These are phyloP conservation scores for Themeda triandra DNA, from an alignment of 176 grass and related monocot genomes.

Conservation along the genomic window DNA sequence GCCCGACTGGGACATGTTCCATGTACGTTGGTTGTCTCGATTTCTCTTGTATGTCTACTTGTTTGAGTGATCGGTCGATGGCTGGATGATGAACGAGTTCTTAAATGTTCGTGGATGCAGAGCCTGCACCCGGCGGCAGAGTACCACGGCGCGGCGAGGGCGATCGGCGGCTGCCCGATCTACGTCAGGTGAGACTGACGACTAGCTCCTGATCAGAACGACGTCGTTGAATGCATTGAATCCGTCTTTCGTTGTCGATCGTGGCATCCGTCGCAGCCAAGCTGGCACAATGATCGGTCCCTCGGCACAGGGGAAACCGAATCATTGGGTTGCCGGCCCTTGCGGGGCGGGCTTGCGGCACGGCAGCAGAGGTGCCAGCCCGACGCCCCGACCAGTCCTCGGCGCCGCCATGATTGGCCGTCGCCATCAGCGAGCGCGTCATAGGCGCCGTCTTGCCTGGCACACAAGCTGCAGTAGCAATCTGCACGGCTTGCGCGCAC, in stretches of 20 bases:
- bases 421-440: neutral
- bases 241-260: neutral
- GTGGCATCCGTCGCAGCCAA: neutral
- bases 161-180: conserved; percentile 55
- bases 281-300: neutral
- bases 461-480: neutral
- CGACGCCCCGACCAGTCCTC: neutral
- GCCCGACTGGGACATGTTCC: conserved; percentile 98
- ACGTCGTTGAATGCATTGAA: neutral
- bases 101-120: no score
- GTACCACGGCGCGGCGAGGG: conserved; percentile 60
- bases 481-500: neutral
- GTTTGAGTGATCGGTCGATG: neutral
- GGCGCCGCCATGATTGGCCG: conserved; percentile 4
- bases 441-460: neutral
- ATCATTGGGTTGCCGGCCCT: conserved; percentile 6
- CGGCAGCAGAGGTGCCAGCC: conserved; percentile 2
- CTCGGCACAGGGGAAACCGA: neutral
- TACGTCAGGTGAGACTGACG: conserved; percentile 52
- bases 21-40: conserved; percentile 16
- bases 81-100: neutral
- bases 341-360: no score
- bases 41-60: no score
- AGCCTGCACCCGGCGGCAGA: conserved; percentile 79
- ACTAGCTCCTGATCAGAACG: neutral